Conservation (phyloP, 495 filamentous ascomycete genomes). For the Xylaria grammica region DNA sequence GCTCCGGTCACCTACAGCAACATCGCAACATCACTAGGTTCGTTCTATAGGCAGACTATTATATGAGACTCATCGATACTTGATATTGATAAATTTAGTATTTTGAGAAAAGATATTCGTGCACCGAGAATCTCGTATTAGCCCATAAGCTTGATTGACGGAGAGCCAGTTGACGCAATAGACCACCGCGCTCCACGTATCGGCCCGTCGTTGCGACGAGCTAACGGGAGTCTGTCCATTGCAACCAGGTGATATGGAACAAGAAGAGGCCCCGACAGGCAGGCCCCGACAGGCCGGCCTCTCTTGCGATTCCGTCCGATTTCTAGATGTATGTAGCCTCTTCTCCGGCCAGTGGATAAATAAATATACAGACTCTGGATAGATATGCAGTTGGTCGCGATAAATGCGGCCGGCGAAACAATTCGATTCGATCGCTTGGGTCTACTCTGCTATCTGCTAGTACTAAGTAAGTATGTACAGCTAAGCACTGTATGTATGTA, state of each 20-base stretch:
- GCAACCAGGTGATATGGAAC: no score
- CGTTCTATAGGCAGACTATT: no score
- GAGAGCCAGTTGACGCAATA: neutral
- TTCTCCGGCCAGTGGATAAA: neutral
- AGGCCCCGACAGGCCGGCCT: constrained; percentile 1
- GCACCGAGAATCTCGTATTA: neutral
- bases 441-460: no score
- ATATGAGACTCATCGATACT: neutral
- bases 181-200: no score
- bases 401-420: constrained; percentile 9
- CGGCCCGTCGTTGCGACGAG: neutral
- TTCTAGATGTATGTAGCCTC: neutral
- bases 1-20: neutral
- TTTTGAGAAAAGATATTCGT: neutral
- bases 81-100: neutral
- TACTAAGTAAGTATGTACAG: no score
- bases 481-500: no score
- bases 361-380: neutral
- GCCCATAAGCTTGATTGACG: neutral
- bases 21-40: no score
- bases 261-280: no score
- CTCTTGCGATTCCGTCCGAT: neutral
- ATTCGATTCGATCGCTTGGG: constrained; percentile 15
- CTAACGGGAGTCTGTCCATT: neutral
- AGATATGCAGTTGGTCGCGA: constrained; percentile 13